Conservation (phyloP, 2,329 filamentous ascomycete species). For the Hymenoscyphus occultus region DNA sequence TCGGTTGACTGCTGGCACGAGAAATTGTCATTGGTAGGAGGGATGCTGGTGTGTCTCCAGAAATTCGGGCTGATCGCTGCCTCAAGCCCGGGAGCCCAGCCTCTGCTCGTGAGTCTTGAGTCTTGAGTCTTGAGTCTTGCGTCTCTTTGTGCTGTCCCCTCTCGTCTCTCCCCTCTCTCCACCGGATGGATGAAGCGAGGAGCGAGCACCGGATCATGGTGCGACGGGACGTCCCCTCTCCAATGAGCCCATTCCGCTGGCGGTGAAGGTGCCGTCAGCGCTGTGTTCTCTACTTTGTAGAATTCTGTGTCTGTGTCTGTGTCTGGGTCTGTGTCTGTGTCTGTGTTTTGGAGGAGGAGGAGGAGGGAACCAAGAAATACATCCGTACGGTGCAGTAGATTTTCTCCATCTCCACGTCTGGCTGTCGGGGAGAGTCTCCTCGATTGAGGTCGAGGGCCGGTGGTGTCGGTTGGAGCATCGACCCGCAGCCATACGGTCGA, state of each 20-base stretch:
- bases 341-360: not conserved
- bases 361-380: not conserved
- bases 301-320: not conserved
- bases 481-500: not conserved
- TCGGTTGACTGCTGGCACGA: not conserved
- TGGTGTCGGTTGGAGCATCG: not conserved
- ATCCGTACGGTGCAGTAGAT: too few relatives aligned
- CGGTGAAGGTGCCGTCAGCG: not conserved
- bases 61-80: conserved; percentile 7
- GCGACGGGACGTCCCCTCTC: not conserved
- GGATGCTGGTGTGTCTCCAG: conserved; percentile 14
- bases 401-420: not conserved
- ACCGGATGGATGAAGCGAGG: not conserved
- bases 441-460: not conserved
- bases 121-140: not conserved
- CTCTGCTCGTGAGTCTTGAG: not conserved
- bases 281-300: not conserved
- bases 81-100: not conserved
- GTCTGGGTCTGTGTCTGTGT: too few relatives aligned
- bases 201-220: not conserved
- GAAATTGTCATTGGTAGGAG: conserved; percentile 14
- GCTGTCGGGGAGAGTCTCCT: not conserved
- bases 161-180: not conserved
- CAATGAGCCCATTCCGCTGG: not conserved
- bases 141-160: too few relatives aligned